A percentile compares a stretch with the other conserved stretches of the same genome.
These are phyloP conservation scores for Coemansia furcata DNA, from an alignment of 192 early-diverging fungal species.

Conservation along the genomic window DNA sequence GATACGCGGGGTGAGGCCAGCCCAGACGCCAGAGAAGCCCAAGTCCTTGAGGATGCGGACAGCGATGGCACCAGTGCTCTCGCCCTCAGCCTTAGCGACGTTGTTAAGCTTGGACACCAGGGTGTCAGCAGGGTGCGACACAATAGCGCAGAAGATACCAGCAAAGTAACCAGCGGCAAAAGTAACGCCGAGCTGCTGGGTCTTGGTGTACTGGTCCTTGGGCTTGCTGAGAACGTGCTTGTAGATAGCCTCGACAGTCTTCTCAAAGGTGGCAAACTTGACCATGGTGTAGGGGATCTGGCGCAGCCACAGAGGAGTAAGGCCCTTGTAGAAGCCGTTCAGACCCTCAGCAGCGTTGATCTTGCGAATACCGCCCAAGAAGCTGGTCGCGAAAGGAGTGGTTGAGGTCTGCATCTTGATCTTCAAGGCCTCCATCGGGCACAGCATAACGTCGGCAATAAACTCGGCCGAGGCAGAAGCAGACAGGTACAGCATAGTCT, in stretches of 20 bases:
- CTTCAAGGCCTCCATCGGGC: slow-evolving; percentile 84
- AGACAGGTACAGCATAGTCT: slow-evolving; percentile 66
- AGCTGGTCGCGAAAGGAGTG: slow-evolving; percentile 70
- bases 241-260: slow-evolving; percentile 68
- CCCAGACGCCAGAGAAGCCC: slow-evolving; percentile 68
- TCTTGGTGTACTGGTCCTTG: slow-evolving; percentile 68
- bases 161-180: slow-evolving; percentile 85
- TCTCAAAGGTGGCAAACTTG: slow-evolving; percentile 85
- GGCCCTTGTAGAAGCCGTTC: slow-evolving; percentile 68
- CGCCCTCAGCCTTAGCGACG: slow-evolving; percentile 57
- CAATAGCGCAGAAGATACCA: slow-evolving; percentile 84
- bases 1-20: slow-evolving; percentile 82
- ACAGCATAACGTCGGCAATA: slow-evolving; percentile 78
- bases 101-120: slow-evolving; percentile 71
- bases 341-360: slow-evolving; percentile 60
- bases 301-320: slow-evolving; percentile 75
- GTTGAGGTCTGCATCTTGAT: slow-evolving; percentile 82
- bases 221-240: slow-evolving; percentile 59
- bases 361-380: slow-evolving; percentile 63
- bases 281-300: slow-evolving; percentile 87
- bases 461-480: slow-evolving; percentile 80
- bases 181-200: slow-evolving; percentile 73
- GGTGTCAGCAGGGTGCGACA: slow-evolving; percentile 89
- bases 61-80: slow-evolving; percentile 54
- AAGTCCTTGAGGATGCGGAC: slow-evolving; percentile 60